Percentiles rank a stretch among this genome's conserved stretches.
phyloP scores from a whole-genome alignment of 1,139 yeast genomes.

The Petasospora rhodanensis region DNA sequence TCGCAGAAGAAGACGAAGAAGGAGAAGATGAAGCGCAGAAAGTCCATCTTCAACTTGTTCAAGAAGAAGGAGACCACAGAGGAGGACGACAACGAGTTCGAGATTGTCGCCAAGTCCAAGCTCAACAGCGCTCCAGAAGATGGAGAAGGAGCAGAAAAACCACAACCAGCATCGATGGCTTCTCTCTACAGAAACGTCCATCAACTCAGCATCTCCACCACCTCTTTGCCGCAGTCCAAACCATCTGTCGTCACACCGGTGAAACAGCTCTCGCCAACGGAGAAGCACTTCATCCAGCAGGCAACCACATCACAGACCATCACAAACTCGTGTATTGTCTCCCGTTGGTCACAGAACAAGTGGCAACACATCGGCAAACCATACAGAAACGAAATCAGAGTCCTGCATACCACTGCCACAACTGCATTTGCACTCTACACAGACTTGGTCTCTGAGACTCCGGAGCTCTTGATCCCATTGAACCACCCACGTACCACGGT shows the following conservation, averaged over 20 bases:
- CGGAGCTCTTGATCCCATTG: conserved; percentile 13
- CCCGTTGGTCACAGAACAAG: conserved; percentile 19
- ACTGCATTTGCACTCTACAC: conserved; percentile 11
- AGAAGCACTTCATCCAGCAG: conserved; percentile 5
- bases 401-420: conserved; percentile 6
- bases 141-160: neutral
- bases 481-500: conserved; percentile 9
- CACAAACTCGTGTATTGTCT: conserved; percentile 17
- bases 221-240: neutral
- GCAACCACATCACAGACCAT: conserved; percentile 10
- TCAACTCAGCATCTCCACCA: conserved; percentile 15
- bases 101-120: conserved; percentile 19
- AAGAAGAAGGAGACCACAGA: conserved; percentile 17
- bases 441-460: conserved; percentile 2
- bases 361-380: conserved; percentile 21
- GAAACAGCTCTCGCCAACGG: conserved; percentile 6
- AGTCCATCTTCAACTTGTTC: conserved; percentile 29
- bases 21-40: conserved; percentile 22
- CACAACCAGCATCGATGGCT: conserved; percentile 17
- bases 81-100: conserved; percentile 19
- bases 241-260: neutral
- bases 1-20: conserved; percentile 7
- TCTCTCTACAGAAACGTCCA: conserved; percentile 21
- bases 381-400: conserved; percentile 8
- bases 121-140: no score